Base-by-base conservation (phyloP, 2,329 filamentous ascomycete species). In the Fusarium pseudoanthophilum region DNA sequence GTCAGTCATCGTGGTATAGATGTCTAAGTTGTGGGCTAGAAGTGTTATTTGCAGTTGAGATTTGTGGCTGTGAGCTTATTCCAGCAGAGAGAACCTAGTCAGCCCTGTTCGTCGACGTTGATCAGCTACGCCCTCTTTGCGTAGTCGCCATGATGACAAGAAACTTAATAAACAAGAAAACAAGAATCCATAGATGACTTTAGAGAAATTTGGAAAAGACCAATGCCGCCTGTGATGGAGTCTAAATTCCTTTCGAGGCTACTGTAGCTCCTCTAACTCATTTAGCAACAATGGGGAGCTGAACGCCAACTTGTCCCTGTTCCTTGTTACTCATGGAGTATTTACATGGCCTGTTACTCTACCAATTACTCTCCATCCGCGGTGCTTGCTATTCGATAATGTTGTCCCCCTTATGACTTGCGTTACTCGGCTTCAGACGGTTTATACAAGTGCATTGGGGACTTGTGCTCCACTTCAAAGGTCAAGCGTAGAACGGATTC, bases 401-500 rank as follows among this genome's bases (percentile, higher is more conserved):
- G 21, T 1, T 14, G 2, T 18, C 0, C 1, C 20, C 32, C 21
- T 40, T 24, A 30, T 34, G 28, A 11, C 11, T 63, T 62, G 21
- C 16, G 20, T 73, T 46, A 20, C n/a, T 60, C 71, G 66, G 71
- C 61, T 73, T 63, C 8, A 55, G 24, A 28, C 71, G 71, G 71
- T 46, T 42, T 32, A 67, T 32, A 21, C 13, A 13, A 46, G n/a
- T 21, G 14, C 40, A 18, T 18, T 26, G 32, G n/a, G 14, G 40
- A 7, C 16, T 11, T 18, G 42, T 30, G 34, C 32, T 30, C 64
- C 53, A 65, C 39, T 49, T n/a, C 21, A 18, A 18, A 39, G 2
- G 24, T 34, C 24, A 34, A 43, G 30, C 40, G n/a, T 26, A 57
- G 40, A 39, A 56, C 26, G 20, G 40, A 8, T 14, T 14, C 7